These are phyloP conservation scores for Mycena belliarum DNA, from an alignment of 768 basidiomycete species.

Conservation along the genomic window DNA sequence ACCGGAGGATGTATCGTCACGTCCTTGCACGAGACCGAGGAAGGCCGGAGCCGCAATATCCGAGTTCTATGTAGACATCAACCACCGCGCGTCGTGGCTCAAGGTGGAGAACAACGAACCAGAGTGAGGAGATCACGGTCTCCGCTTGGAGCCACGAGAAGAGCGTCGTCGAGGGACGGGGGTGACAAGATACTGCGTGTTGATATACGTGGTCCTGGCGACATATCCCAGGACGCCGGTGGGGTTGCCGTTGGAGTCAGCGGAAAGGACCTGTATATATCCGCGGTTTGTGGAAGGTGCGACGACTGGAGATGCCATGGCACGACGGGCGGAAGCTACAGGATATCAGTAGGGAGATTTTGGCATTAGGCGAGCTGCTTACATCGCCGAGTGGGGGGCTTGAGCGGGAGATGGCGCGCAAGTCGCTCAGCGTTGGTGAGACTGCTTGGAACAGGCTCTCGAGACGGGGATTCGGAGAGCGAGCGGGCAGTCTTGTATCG, in stretches of 20 bases:
- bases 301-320: constrained; percentile 18
- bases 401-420: constrained; percentile 26
- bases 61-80: constrained; percentile 17
- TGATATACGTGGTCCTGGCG: constrained; percentile 1
- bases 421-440: constrained; percentile 30
- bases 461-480: not conserved
- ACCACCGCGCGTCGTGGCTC: not conserved
- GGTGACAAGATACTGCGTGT: constrained; percentile 8
- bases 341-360: not conserved
- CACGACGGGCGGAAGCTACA: constrained; percentile 22
- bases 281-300: constrained; percentile 8
- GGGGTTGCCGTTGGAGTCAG: constrained; percentile 9
- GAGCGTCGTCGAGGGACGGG: constrained; percentile 11
- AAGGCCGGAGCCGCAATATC: constrained; percentile 16
- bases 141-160: constrained; percentile 7
- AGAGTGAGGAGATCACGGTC: constrained; percentile 2
- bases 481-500: not conserved
- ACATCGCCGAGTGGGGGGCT: constrained; percentile 25
- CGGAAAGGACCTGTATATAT: constrained; percentile 8
- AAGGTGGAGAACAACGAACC: not conserved
- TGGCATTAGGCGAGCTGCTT: not conserved
- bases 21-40: constrained; percentile 26
- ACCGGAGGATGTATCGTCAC: constrained; percentile 16
- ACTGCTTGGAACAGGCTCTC: not conserved
- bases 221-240: constrained; percentile 12